Percentiles rank a stretch among this genome's conserved stretches.
phyloP scores from a whole-genome alignment of 106 monocot genomes.

The Dendrobium nobile region DNA sequence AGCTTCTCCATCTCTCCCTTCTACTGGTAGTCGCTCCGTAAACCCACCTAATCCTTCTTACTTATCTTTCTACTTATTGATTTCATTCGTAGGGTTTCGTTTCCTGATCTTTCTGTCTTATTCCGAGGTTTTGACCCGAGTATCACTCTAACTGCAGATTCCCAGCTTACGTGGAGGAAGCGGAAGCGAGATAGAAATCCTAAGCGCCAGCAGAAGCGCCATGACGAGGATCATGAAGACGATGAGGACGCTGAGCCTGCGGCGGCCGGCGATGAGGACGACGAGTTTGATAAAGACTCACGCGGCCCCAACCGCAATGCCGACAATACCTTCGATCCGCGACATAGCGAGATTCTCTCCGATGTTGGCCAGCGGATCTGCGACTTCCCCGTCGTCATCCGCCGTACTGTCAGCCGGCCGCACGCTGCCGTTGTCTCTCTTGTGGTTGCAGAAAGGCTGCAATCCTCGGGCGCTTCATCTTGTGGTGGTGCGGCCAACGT shows the following conservation, averaged over 20 bases:
- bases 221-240: constrained; percentile 29
- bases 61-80: background rate
- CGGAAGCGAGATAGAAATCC: constrained; percentile 46
- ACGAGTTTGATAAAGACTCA: constrained; percentile 14
- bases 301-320: constrained; percentile 5
- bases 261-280: constrained; percentile 16
- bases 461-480: background rate
- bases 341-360: constrained; percentile 53
- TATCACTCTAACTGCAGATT: constrained; percentile 31
- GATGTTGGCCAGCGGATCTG: constrained; percentile 48
- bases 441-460: constrained; percentile 43
- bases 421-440: constrained; percentile 70
- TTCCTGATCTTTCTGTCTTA: background rate
- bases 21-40: constrained; percentile 17
- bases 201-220: constrained; percentile 34
- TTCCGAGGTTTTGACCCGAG: background rate
- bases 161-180: constrained; percentile 70
- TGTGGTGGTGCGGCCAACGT: background rate
- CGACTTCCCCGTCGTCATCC: constrained; percentile 56
- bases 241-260: constrained; percentile 45
- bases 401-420: constrained; percentile 45
- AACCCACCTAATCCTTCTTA: background rate
- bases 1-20: constrained; percentile 19
- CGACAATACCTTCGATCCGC: constrained; percentile 44
- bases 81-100: background rate